Percentiles rank a stretch among this genome's conserved stretches.
These are phyloP conservation scores for Metschnikowia sp. DNA, from an alignment of 805 yeast genomes.

Conservation along the genomic window DNA sequence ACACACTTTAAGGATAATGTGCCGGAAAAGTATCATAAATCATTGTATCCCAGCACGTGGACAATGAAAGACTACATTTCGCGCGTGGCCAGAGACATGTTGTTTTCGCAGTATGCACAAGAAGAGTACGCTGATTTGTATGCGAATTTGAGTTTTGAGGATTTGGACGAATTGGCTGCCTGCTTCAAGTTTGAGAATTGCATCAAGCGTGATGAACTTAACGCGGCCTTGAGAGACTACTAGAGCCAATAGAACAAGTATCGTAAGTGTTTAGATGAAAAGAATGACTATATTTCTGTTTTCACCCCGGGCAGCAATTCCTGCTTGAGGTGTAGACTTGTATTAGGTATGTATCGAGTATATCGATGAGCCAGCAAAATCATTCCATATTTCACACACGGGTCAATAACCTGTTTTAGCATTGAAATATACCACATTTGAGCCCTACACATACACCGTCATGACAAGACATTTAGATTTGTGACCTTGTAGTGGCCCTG, in stretches of 20 bases:
- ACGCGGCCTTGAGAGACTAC: slow-evolving; percentile 27
- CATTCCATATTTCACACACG: too few relatives aligned
- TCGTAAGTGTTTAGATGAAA: too few relatives aligned
- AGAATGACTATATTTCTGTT: too few relatives aligned
- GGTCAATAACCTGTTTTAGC: too few relatives aligned
- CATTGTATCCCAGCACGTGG: slow-evolving; percentile 43
- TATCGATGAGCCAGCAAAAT: too few relatives aligned
- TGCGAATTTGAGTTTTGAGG: slow-evolving; percentile 40
- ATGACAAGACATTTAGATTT: too few relatives aligned
- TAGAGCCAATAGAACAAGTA: not conserved
- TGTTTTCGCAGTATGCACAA: slow-evolving; percentile 42
- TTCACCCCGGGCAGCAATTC: not conserved
- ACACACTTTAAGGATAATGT: slow-evolving; percentile 37
- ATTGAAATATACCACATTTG: too few relatives aligned
- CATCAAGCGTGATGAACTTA: slow-evolving; percentile 40
- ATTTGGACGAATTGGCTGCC: slow-evolving; percentile 50
- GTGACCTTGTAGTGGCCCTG: too few relatives aligned
- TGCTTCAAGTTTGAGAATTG: slow-evolving; percentile 48
- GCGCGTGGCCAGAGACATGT: slow-evolving; percentile 41
- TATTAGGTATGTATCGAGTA: too few relatives aligned
- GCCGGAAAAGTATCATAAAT: slow-evolving; percentile 39
- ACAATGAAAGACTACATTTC: slow-evolving; percentile 33
- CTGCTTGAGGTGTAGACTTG: too few relatives aligned
- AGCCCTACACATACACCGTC: too few relatives aligned
- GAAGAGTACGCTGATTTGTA: slow-evolving; percentile 46